Evolutionary conservation across 768 basidiomycete genomes (phyloP).

Genomic region (Terana coerulea): DNA sequence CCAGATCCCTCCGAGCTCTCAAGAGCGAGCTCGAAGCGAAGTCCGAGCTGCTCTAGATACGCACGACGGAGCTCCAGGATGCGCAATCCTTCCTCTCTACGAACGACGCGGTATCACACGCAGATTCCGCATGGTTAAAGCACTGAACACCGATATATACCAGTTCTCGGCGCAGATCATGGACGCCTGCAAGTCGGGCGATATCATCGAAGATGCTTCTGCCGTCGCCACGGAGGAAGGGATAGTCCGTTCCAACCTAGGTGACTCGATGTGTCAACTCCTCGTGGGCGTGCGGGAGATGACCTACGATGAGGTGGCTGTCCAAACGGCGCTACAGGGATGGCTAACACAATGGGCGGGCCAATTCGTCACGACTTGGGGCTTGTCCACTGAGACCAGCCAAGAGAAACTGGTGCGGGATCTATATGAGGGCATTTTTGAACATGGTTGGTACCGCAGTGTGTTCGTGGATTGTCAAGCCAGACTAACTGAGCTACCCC

Average conservation of each 20-base stretch:
- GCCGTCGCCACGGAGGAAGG: not conserved
- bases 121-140: conserved; percentile 40
- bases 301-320: not conserved
- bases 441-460: not conserved
- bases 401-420: not conserved
- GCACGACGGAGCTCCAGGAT: conserved; percentile 41
- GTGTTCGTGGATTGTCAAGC: not conserved
- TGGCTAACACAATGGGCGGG: not conserved
- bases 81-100: conserved; percentile 43
- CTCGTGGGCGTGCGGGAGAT: not conserved
- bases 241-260: not conserved
- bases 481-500: too few species aligned
- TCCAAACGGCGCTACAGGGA: not conserved
- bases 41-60: conserved; percentile 25
- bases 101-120: conserved; percentile 38
- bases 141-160: conserved; percentile 44
- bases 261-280: not conserved
- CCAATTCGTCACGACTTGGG: not conserved
- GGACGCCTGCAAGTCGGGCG: conserved; percentile 28
- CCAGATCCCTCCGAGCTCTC: conserved; percentile 13
- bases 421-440: not conserved
- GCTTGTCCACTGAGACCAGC: too few species aligned
- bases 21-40: conserved; percentile 17
- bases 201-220: too few species aligned
- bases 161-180: conserved; percentile 46